phyloP scores from a whole-genome alignment of 768 basidiomycete species.

The Tricholoma flavovirens region DNA sequence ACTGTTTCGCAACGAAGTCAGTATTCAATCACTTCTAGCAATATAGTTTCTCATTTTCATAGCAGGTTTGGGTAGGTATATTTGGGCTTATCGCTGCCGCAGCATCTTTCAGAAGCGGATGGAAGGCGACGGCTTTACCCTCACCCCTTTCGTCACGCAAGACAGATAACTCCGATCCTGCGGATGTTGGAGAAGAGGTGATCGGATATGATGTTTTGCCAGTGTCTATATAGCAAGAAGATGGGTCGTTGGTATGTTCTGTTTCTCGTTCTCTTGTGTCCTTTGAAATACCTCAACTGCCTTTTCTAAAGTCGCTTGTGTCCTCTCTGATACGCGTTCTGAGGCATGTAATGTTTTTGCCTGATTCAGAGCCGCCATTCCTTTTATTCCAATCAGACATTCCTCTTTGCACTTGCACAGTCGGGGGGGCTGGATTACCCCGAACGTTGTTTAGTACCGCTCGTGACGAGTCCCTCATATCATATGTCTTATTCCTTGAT shows the following conservation, averaged over 20 bases:
- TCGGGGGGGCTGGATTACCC: too few species aligned
- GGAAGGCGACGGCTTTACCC: constrained; percentile 58
- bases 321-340: neutral
- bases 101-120: constrained; percentile 61
- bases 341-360: neutral
- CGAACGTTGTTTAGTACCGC: too few species aligned
- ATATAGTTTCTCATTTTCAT: neutral
- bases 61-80: constrained; percentile 36
- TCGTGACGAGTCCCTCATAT: too few species aligned
- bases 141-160: constrained; percentile 12
- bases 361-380: neutral
- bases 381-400: too few species aligned
- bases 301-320: neutral
- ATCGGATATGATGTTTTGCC: constrained; percentile 21
- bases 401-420: too few species aligned
- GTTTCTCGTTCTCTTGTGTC: neutral
- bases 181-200: constrained; percentile 5
- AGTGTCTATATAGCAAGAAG: neutral
- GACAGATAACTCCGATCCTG: constrained; percentile 16
- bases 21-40: constrained; percentile 13
- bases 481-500: too few species aligned
- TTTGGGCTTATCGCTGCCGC: constrained; percentile 47
- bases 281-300: neutral
- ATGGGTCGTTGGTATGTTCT: neutral
- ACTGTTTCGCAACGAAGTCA: constrained; percentile 60